Evolutionary conservation across 495 filamentous ascomycete species (phyloP).

Genomic region (Hyaloscypha variabilis): DNA sequence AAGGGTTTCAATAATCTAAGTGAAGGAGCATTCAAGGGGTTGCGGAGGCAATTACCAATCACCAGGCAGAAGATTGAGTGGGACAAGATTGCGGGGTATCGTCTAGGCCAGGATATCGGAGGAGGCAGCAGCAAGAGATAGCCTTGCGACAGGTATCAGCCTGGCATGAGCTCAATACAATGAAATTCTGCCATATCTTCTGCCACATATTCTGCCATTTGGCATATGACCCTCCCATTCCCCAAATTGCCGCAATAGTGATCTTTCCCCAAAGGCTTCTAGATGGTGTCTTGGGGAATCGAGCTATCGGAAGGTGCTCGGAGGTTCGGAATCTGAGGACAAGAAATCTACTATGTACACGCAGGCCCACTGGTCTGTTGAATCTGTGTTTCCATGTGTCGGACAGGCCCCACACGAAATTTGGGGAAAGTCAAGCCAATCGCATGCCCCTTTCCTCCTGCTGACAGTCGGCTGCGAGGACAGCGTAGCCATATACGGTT

Average conservation of each 20-base stretch:
- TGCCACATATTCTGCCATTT: background rate
- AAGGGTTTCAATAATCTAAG: constrained; percentile 82
- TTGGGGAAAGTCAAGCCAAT: background rate
- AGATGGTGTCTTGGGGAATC: background rate
- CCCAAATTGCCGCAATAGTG: background rate
- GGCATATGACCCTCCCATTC: background rate
- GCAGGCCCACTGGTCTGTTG: background rate
- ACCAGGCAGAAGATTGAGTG: constrained; percentile 99
- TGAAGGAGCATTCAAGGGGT: constrained; percentile 91
- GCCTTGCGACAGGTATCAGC: constrained; percentile 5
- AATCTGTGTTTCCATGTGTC: background rate
- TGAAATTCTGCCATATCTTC: background rate
- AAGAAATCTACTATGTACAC: background rate
- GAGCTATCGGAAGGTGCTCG: background rate
- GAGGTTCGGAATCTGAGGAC: background rate
- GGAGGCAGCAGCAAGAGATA: constrained; percentile 52
- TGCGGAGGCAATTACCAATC: constrained; percentile 91
- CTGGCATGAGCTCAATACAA: background rate
- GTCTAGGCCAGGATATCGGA: constrained; percentile 76
- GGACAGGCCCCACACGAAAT: background rate
- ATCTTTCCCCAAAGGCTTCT: background rate
- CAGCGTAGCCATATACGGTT: background rate
- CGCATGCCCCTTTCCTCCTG: too few relatives aligned
- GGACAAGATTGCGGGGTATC: constrained; percentile 98
- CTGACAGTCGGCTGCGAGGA: background rate